Evolutionary conservation across 345 rosid genomes (phyloP), one percentile per base, ranked within the genome.

Genomic region (Bruguiera parviflora): DNA sequence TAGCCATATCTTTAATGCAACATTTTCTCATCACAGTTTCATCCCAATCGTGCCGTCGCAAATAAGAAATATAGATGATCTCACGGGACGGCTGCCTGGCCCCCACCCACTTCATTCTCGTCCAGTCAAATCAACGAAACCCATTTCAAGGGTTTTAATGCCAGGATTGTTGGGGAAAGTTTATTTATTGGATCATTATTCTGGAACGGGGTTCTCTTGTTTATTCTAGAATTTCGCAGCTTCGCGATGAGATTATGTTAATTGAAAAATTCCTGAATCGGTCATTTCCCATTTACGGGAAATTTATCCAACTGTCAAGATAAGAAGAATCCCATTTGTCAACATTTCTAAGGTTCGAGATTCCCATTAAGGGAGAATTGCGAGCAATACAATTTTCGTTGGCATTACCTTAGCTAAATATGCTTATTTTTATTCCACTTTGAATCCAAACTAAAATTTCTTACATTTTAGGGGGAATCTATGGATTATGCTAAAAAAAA

Each of bases 1-100:
- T 11, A 13, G 49, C 4, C 15, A 2, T 43, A 43, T 43, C 4
- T 43, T 61, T 70, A 76, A 73, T 33, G 37, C 37, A 33, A 33
- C 37, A 33, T 67, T 53, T 21, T 46, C 8, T 39, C 63, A 8
- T 63, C 18, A 43, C 63, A 32, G 18, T 53, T 25, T 67, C 71
- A 73, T 80, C 75, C 70, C 81, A 69, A 73, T 83, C 82, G 75
- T 81, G 84, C 91, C 81, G 85, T 83, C 80, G 64, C 74, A 73
- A 75, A 71, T 84, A 82, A 80, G 85, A 82, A 80, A 83, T 64
- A 37, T 19, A 60, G 57, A 61, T 87, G 83, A 87, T 80, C 79
- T 84, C 84, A 84, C 76, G 74, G 86, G 88, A 77, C 86, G 88
- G 86, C 53, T 71, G 60, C 22, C 43, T 28, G 73, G 71, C 27